phyloP scores from a whole-genome alignment of 1,284 basidiomycete genomes.

The Rhodofomes roseus region DNA sequence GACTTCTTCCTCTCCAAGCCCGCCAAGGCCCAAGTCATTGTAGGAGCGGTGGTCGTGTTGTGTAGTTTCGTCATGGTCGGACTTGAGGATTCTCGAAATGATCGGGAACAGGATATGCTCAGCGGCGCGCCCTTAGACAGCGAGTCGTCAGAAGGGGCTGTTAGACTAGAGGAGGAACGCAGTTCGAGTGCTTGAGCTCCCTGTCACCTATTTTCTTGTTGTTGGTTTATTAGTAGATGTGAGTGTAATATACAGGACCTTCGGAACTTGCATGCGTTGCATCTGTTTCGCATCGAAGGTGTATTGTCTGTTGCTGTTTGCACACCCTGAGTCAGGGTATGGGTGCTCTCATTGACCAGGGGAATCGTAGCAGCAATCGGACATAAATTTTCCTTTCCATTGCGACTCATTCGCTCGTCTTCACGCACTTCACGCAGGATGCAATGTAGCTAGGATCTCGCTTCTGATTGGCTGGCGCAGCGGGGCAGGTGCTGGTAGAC shows the following conservation, averaged over 20 bases:
- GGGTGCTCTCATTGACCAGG: too few relatives aligned
- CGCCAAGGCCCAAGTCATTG: slow-evolving; percentile 50
- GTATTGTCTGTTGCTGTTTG: too few relatives aligned
- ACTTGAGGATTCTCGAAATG: slow-evolving; percentile 45
- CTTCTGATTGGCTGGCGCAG: not conserved
- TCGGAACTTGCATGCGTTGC: not conserved
- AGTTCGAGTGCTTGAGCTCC: not conserved
- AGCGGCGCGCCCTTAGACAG: not conserved
- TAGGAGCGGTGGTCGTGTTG: slow-evolving; percentile 68
- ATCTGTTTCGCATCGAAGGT: not conserved
- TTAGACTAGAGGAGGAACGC: slow-evolving; percentile 4
- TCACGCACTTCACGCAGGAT: not conserved
- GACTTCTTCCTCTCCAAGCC: slow-evolving; percentile 67
- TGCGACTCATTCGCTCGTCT: not conserved
- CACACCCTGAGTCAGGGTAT: too few relatives aligned
- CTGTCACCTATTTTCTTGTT: not conserved
- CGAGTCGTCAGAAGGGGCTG: not conserved
- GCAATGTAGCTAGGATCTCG: not conserved
- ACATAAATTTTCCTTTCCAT: too few relatives aligned
- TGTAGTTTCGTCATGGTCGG: slow-evolving; percentile 67
- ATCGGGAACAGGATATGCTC: slow-evolving; percentile 22
- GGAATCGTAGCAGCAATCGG: too few relatives aligned
- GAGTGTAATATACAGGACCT: not conserved
- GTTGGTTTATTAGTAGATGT: not conserved
- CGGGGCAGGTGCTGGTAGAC: not conserved